Conservation (phyloP, 2,329 filamentous ascomycete genomes). For the Cadophora luteo-olivacea region DNA sequence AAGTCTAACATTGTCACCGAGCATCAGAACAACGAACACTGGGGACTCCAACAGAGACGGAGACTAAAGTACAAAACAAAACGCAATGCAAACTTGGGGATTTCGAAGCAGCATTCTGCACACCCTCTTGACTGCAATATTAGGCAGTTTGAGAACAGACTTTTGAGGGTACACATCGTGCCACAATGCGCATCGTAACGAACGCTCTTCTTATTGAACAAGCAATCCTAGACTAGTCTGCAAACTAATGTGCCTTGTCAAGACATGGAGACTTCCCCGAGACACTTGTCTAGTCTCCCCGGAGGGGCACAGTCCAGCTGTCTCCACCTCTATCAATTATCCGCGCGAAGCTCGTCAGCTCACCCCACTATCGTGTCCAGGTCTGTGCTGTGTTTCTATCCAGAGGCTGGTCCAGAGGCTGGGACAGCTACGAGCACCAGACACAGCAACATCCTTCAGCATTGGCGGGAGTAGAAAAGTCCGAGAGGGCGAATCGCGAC, state of each 20-base stretch:
- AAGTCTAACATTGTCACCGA: conserved; percentile 12
- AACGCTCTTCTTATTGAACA: neutral
- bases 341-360: neutral
- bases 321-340: neutral
- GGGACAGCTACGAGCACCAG: no score
- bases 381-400: no score
- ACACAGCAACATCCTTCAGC: no score
- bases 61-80: neutral
- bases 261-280: conserved; percentile 1
- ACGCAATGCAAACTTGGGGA: neutral
- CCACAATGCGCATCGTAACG: neutral
- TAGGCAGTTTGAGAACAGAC: neutral
- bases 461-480: neutral
- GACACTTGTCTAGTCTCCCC: conserved; percentile 3
- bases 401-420: no score
- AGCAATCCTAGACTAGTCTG: neutral
- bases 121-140: neutral
- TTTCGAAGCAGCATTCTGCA: neutral
- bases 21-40: neutral
- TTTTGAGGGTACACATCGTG: neutral
- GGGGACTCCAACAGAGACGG: neutral
- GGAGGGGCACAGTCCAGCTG: neutral
- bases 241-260: neutral
- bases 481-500: no score
- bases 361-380: neutral